phyloP scores from a whole-genome alignment of 2,329 filamentous ascomycete species.

The Verticillium nubilum region DNA sequence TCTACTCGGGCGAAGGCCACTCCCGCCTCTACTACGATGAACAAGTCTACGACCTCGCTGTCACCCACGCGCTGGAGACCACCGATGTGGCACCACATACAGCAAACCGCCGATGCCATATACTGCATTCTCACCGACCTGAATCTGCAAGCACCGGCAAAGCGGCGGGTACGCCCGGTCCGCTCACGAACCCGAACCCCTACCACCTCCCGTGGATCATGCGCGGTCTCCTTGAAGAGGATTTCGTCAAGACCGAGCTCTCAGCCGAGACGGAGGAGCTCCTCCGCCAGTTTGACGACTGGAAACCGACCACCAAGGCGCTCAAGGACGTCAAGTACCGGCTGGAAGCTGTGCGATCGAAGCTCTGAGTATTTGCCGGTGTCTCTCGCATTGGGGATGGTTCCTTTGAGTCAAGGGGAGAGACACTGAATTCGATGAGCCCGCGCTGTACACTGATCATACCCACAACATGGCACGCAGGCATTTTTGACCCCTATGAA shows the following conservation, averaged over 20 bases:
- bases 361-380: slow-evolving; percentile 44
- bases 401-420: neutral
- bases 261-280: slow-evolving; percentile 72
- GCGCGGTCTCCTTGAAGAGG: slow-evolving; percentile 86
- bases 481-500: too few relatives aligned
- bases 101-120: slow-evolving; percentile 13
- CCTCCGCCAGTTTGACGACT: slow-evolving; percentile 84
- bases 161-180: slow-evolving; percentile 10
- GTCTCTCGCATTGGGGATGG: neutral
- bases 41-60: slow-evolving; percentile 74
- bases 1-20: slow-evolving; percentile 91
- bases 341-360: slow-evolving; percentile 84
- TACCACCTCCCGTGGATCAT: slow-evolving; percentile 95
- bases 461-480: too few relatives aligned
- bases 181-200: slow-evolving; percentile 61
- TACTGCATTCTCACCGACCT: slow-evolving; percentile 9
- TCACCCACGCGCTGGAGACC: slow-evolving; percentile 70
- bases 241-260: slow-evolving; percentile 78
- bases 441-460: too few relatives aligned
- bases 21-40: slow-evolving; percentile 88
- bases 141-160: slow-evolving; percentile 8
- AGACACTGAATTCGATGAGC: neutral
- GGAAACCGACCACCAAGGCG: slow-evolving; percentile 85
- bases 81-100: slow-evolving; percentile 41
- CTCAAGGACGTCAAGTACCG: slow-evolving; percentile 95